Evolutionary conservation across 2,329 filamentous ascomycete species (phyloP), one percentile per base, ranked within the genome.

Genomic region (Clathrospora elynae): DNA sequence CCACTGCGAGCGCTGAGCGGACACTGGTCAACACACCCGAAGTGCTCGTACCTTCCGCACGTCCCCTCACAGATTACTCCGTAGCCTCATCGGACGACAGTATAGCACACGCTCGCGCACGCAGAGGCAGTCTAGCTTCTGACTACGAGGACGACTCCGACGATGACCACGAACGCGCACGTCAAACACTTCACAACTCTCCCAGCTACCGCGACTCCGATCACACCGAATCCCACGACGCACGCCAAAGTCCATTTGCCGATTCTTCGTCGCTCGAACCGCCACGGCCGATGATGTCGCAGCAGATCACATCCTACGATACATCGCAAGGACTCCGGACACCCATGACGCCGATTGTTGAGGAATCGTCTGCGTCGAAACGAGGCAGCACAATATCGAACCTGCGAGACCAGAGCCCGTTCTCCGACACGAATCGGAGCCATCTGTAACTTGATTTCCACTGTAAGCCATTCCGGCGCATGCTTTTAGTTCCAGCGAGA

Each of bases 331-430:
- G 53, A 13, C 47, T 67, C 2, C 61, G 60, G 13, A 53, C 59
- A 14, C 64, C 66, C 6, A 68, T 77, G 46, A 72, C 69, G 13
- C 73, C 73, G 12, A 74, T 76, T n/a, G 71, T 72, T 6, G 75
- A 77, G 45, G 74, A 77, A 50, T 67, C 68, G 16, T 70, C 68
- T 1, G 68, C 64, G 49, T 64, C 71, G 19, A 71, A 70, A 33
- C 52, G 59, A 12, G 72, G 64, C 35, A 55, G 54, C 29, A 56
- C 62, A 6, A 49, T 57, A 14, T 64, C 61, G 2, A 30, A 38
- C 20, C 58, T 57, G 43, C 53, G 67, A 31, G 62, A 63, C 11
- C 59, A 64, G 31, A 67, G 62, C 30, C 67, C 67, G 2, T 70
- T 70, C 42, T 57, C 62, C 3, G 67, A 70, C 43, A 61, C 54